These are phyloP conservation scores for Yarrowia phangngaensis DNA, from an alignment of 805 yeast species.

Conservation along the genomic window DNA sequence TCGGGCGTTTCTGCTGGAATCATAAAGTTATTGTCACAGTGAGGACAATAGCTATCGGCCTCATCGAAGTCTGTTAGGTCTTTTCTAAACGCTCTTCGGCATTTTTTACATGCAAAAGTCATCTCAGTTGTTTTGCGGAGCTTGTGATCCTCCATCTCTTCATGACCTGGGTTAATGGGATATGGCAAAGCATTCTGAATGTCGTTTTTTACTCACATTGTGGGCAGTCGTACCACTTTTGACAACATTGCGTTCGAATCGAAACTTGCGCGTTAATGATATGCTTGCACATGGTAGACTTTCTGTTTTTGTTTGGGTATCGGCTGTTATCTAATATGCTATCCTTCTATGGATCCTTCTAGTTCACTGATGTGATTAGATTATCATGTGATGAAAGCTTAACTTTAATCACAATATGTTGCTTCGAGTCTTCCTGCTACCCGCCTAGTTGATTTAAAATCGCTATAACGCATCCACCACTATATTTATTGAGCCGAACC, in stretches of 20 bases:
- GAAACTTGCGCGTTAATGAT: conserved; percentile 39
- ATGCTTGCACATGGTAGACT: conserved; percentile 36
- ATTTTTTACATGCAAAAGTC: conserved; percentile 38
- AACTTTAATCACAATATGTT: too few species aligned
- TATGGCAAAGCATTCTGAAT: background rate
- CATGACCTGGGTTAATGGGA: conserved; percentile 33
- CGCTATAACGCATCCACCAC: too few species aligned
- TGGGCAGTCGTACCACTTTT: conserved; percentile 40
- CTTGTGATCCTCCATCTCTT: conserved; percentile 36
- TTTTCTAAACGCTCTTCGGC: conserved; percentile 39
- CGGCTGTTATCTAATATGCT: too few species aligned
- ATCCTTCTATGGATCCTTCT: too few species aligned
- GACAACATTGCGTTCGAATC: conserved; percentile 38
- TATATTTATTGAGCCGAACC: too few species aligned
- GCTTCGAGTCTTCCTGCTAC: too few species aligned
- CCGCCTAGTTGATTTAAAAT: too few species aligned
- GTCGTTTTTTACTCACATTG: conserved; percentile 32
- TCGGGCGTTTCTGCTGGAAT: conserved; percentile 33
- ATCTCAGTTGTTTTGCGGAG: conserved; percentile 37
- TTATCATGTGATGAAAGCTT: too few species aligned
- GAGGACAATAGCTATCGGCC: conserved; percentile 39
- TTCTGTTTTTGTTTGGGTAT: background rate
- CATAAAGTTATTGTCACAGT: conserved; percentile 39
- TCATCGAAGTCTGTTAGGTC: conserved; percentile 39
- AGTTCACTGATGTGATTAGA: too few species aligned